phyloP scores from a whole-genome alignment of 257 asterid species.

The Przewalskia tangutica region DNA sequence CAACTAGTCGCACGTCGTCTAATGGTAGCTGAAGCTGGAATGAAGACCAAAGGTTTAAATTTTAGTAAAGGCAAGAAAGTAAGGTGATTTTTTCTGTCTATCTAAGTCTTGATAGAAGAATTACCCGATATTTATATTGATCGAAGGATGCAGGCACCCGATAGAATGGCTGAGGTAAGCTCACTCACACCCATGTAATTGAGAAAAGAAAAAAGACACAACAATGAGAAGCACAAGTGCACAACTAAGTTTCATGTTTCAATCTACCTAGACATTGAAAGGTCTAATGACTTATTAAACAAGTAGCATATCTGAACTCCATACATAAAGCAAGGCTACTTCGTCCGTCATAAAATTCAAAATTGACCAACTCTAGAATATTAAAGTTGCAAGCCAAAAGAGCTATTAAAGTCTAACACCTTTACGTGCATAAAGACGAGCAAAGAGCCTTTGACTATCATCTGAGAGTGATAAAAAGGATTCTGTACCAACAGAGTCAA shows the following conservation, averaged over 20 bases:
- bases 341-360: not conserved
- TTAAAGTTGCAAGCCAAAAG: not conserved
- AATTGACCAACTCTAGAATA: not conserved
- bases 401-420: constrained; percentile 25
- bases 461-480: constrained; percentile 58
- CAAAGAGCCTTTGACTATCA: constrained; percentile 78
- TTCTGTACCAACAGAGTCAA: constrained; percentile 36
- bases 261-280: not conserved
- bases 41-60: not conserved
- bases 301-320: not conserved
- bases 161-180: not conserved
- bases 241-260: not conserved
- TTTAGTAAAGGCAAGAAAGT: not conserved
- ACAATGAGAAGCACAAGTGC: not conserved
- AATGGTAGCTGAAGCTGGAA: not conserved
- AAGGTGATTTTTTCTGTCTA: not conserved
- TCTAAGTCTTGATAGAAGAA: not conserved
- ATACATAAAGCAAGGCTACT: not conserved
- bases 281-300: not conserved
- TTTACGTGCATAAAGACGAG: constrained; percentile 80
- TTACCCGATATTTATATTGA: not conserved
- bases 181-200: not conserved
- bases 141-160: not conserved
- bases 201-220: not conserved
- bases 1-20: not conserved